These are phyloP conservation scores for Sclerotinia glacialis DNA, from an alignment of 2,329 filamentous ascomycete genomes.

Conservation along the genomic window DNA sequence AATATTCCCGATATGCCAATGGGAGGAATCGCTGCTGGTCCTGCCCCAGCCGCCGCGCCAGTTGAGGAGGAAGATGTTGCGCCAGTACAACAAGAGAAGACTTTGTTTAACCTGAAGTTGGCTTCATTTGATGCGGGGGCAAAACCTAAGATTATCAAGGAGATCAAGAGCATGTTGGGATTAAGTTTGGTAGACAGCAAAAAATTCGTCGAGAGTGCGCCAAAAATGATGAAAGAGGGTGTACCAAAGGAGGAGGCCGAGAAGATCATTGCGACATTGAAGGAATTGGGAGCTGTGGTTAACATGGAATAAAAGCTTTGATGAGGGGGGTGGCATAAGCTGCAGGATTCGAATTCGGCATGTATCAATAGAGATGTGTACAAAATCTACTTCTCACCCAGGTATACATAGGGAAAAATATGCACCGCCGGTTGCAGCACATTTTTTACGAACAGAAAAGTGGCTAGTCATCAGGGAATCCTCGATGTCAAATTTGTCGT, in stretches of 20 bases:
- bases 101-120: slow-evolving; percentile 94
- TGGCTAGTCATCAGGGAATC: slow-evolving; percentile 3
- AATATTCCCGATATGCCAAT: slow-evolving; percentile 98
- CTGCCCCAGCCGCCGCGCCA: slow-evolving; percentile 57
- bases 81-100: slow-evolving; percentile 89
- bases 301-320: slow-evolving; percentile 81
- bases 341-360: slow-evolving; percentile 27
- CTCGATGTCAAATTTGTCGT: not conserved
- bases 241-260: slow-evolving; percentile 98
- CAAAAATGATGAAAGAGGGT: slow-evolving; percentile 98
- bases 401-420: not conserved
- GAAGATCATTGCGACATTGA: slow-evolving; percentile 95
- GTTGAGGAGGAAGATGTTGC: slow-evolving; percentile 84
- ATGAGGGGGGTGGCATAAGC: slow-evolving; percentile 28
- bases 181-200: slow-evolving; percentile 98
- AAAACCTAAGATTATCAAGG: slow-evolving; percentile 99
- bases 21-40: slow-evolving; percentile 76
- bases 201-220: slow-evolving; percentile 98
- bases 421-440: not conserved
- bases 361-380: slow-evolving; percentile 41
- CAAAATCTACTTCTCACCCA: slow-evolving; percentile 36
- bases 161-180: slow-evolving; percentile 94
- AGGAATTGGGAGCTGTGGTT: slow-evolving; percentile 85
- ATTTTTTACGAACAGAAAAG: not conserved
- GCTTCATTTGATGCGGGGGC: slow-evolving; percentile 80